Evolutionary conservation across 31 red algal species (phyloP).

Genomic region (Asparagopsis taxiformis): DNA sequence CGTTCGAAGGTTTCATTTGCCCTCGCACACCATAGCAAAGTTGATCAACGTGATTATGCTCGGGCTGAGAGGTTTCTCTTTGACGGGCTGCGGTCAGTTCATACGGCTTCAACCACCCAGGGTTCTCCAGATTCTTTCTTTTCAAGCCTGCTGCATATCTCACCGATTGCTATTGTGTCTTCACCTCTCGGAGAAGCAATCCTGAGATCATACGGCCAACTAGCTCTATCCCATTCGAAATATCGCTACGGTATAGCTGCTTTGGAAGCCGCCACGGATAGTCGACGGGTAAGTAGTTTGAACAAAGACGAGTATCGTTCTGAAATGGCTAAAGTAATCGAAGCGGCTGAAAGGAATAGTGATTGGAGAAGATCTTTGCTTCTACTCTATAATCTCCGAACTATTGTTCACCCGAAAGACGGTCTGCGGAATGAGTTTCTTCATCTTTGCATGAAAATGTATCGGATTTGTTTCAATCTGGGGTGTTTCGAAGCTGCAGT

Average conservation of each 20-base stretch:
- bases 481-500: constrained; percentile 66
- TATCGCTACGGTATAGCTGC: constrained; percentile 69
- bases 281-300: constrained; percentile 37
- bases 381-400: constrained; percentile 38
- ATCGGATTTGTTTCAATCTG: constrained; percentile 41
- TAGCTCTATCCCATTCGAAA: constrained; percentile 55
- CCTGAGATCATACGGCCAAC: constrained; percentile 34
- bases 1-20: constrained; percentile 61
- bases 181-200: constrained; percentile 54
- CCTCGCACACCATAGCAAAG: constrained; percentile 51
- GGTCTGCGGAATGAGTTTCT: constrained; percentile 69
- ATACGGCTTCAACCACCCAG: constrained; percentile 23
- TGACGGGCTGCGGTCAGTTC: constrained; percentile 55
- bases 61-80: constrained; percentile 68
- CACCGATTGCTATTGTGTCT: constrained; percentile 50
- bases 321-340: constrained; percentile 35
- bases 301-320: constrained; percentile 49
- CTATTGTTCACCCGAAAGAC: constrained; percentile 54
- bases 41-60: constrained; percentile 46
- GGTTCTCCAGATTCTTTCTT: constrained; percentile 53
- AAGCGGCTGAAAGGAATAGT: constrained; percentile 41
- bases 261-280: constrained; percentile 51
- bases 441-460: constrained; percentile 48
- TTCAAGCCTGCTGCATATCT: constrained; percentile 28
- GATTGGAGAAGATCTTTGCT: constrained; percentile 62